Conservation (phyloP, 129 eudicot genomes). For the Kitagawia praeruptora region DNA sequence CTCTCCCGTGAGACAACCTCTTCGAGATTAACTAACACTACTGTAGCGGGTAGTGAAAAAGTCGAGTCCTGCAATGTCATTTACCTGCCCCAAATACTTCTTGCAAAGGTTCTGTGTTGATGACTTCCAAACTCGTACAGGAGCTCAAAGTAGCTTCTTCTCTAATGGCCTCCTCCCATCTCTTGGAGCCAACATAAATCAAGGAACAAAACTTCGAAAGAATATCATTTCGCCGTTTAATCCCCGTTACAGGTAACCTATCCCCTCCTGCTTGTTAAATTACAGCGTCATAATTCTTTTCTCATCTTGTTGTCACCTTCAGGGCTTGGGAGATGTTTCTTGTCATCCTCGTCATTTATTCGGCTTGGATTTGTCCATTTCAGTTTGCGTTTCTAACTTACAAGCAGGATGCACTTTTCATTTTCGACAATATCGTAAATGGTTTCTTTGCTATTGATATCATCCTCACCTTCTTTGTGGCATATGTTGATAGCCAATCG, state of each 20-base stretch:
- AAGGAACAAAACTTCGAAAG: constrained; percentile 23
- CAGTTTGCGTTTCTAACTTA: constrained; percentile 63
- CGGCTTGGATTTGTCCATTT: constrained; percentile 94
- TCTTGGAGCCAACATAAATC: constrained; percentile 69
- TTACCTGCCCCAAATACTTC: constrained; percentile 32
- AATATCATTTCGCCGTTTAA: constrained; percentile 59
- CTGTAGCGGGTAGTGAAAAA: background rate
- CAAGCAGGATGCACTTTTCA: constrained; percentile 50
- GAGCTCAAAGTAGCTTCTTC: constrained; percentile 57
- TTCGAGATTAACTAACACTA: constrained; percentile 6
- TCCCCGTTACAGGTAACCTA: constrained; percentile 61
- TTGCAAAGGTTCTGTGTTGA: constrained; percentile 49
- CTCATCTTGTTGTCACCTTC: constrained; percentile 17
- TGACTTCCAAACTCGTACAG: constrained; percentile 32
- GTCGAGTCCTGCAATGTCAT: constrained; percentile 24
- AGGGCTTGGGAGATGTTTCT: constrained; percentile 97
- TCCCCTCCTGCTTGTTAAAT: background rate
- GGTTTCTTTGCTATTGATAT: constrained; percentile 87
- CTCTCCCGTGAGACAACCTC: constrained; percentile 14
- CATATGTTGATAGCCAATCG: constrained; percentile 65
- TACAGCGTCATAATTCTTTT: background rate
- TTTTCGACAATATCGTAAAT: constrained; percentile 78
- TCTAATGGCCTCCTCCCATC: constrained; percentile 82
- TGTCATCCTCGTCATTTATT: constrained; percentile 67
- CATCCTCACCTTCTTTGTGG: constrained; percentile 87